Evolutionary conservation across 192 early-diverging fungal species (phyloP).

Genomic region (Entomortierella beljakovae): DNA sequence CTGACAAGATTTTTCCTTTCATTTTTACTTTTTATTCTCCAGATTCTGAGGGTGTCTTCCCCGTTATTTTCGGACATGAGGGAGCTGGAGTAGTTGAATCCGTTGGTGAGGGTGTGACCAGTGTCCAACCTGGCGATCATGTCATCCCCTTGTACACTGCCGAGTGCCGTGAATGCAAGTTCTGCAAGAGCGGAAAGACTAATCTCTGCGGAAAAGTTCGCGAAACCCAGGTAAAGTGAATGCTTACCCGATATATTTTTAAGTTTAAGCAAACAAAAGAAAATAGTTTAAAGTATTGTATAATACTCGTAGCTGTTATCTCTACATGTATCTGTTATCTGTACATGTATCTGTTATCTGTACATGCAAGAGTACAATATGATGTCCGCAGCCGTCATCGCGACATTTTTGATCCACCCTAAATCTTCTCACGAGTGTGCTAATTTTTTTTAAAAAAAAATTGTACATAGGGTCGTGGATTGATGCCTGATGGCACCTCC

Average conservation of each 20-base stretch:
- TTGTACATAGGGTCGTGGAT: slow-evolving; percentile 73
- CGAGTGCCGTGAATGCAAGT: slow-evolving; percentile 95
- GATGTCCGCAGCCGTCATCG: no score
- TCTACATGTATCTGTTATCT: no score
- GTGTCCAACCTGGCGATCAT: slow-evolving; percentile 91
- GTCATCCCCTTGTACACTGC: slow-evolving; percentile 94
- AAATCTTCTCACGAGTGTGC: no score
- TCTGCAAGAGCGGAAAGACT: slow-evolving; percentile 97
- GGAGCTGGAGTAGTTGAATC: slow-evolving; percentile 96
- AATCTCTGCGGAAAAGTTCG: slow-evolving; percentile 94
- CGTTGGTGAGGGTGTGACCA: slow-evolving; percentile 95
- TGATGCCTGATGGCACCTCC: slow-evolving; percentile 95
- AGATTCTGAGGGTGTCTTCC: slow-evolving; percentile 85
- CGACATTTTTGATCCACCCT: no score
- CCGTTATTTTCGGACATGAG: slow-evolving; percentile 96
- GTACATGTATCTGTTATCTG: no score
- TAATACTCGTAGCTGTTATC: no score
- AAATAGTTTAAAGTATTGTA: no score
- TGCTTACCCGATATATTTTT: no score
- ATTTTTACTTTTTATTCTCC: background rate
- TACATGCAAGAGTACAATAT: no score
- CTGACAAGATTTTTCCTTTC: background rate
- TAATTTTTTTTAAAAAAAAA: background rate
- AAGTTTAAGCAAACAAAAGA: no score
- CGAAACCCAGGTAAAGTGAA: slow-evolving; percentile 77